phyloP scores from a whole-genome alignment of 1,139 yeast species.

The Taphrina sp. region DNA sequence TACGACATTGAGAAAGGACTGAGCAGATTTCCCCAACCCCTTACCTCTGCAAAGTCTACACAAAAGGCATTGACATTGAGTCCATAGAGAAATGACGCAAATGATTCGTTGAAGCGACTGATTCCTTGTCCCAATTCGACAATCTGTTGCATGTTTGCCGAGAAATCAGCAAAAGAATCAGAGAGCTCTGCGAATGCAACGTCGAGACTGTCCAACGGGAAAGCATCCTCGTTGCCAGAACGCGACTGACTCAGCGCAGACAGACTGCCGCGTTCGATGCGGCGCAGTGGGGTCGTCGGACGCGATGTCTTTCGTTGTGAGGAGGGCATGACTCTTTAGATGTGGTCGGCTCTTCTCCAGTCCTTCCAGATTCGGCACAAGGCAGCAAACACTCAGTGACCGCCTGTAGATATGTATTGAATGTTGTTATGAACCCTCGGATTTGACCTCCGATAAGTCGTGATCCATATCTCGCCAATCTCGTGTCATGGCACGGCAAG shows the following conservation, averaged over 20 bases:
- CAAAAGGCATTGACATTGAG: constrained; percentile 69
- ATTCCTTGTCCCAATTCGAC: constrained; percentile 54
- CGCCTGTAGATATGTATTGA: too few relatives aligned
- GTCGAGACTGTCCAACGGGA: constrained; percentile 40
- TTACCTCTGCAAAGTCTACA: constrained; percentile 55
- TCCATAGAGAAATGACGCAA: constrained; percentile 63
- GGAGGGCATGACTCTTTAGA: constrained; percentile 20
- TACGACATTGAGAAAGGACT: too few relatives aligned
- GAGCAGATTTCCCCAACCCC: not conserved
- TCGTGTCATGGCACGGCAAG: too few relatives aligned
- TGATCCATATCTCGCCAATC: too few relatives aligned
- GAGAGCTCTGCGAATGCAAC: constrained; percentile 47
- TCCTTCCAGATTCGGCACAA: too few relatives aligned
- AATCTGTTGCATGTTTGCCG: constrained; percentile 53
- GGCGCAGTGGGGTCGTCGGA: constrained; percentile 42
- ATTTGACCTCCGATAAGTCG: too few relatives aligned
- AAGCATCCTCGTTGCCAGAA: constrained; percentile 33
- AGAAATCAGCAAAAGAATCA: constrained; percentile 57
- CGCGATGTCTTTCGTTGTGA: constrained; percentile 32
- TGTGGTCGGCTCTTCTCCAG: too few relatives aligned
- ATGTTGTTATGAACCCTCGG: too few relatives aligned
- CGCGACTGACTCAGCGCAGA: constrained; percentile 38
- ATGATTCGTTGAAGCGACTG: constrained; percentile 59
- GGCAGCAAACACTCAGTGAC: too few relatives aligned
- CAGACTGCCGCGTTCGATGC: constrained; percentile 39